Evolutionary conservation across 139 green algal species (phyloP).

Genomic region (Chlorella sp.): DNA sequence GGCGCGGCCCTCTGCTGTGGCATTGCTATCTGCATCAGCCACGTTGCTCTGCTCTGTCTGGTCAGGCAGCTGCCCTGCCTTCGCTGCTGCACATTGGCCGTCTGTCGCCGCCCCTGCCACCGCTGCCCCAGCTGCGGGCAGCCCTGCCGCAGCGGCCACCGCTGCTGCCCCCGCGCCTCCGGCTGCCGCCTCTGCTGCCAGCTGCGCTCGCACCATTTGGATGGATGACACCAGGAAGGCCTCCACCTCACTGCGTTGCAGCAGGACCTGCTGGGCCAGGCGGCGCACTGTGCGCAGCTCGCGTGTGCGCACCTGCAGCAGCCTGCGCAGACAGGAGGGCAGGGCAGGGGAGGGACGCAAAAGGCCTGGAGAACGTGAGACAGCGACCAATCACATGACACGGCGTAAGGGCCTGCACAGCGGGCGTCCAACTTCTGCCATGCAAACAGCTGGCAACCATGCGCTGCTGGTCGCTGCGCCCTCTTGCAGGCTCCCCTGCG

Average conservation of each 20-base stretch:
- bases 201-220: slow-evolving; percentile 56
- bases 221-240: slow-evolving; percentile 90
- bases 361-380: no score
- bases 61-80: neutral
- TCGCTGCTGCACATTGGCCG: neutral
- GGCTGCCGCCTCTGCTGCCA: neutral
- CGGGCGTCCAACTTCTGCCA: no score
- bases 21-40: neutral
- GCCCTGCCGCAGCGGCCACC: no score
- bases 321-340: slow-evolving; percentile 5
- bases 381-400: no score
- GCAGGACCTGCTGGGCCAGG: slow-evolving; percentile 86
- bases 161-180: neutral
- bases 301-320: slow-evolving; percentile 70
- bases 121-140: slow-evolving; percentile 2
- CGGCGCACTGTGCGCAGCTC: slow-evolving; percentile 85
- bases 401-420: no score
- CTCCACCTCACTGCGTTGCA: slow-evolving; percentile 89
- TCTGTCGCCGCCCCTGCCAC: neutral
- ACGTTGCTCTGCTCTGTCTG: neutral
- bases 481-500: no score
- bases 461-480: no score
- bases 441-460: no score
- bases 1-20: no score
- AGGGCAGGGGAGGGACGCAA: no score